Evolutionary conservation across 495 filamentous ascomycete species (phyloP), one percentile per base, ranked within the genome.

Genomic region (Aspergillus avenaceus): DNA sequence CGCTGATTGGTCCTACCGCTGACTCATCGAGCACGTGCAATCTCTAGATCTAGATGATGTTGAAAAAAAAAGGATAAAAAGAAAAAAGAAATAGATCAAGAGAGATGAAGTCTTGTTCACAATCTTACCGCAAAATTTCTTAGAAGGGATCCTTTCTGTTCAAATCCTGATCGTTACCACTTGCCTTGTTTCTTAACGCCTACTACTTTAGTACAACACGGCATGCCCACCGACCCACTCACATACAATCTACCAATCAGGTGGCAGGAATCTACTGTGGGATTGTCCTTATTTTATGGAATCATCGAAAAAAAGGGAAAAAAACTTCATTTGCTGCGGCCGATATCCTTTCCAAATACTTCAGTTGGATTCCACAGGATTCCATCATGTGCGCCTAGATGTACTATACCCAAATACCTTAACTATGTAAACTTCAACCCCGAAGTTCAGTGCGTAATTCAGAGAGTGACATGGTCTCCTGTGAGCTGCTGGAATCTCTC

Each of bases 401-500:
- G 34, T 8, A 18, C 34, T 38, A 19, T 5, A 18, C 3, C 16
- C 34, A 38, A n/a, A n/a, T n/a, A n/a, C n/a, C n/a, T n/a, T n/a
- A n/a, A n/a, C n/a, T n/a, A n/a, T n/a, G n/a, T n/a, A n/a, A n/a
- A n/a, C n/a, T n/a, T n/a, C n/a, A n/a, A n/a, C n/a, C n/a, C n/a
- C n/a, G n/a, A n/a, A n/a, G n/a, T n/a, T n/a, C n/a, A n/a, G n/a
- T n/a, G n/a, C n/a, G n/a, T n/a, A n/a, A n/a, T 12, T 40, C 25
- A 28, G 12, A 49, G 16, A 6, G 24, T 27, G 4, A 53, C 53
- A 50, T 55, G 40, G 27, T 84, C 80, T 9, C 74, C 74, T 50
- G 76, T 74, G 25, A 74, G 38, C 12, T 50, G 40, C 54, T 67
- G 77, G 53, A 86, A 84, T 6, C 61, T 61, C 9, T 44, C 47